These are phyloP conservation scores for Entamoeba histolytica DNA, from an alignment of 208 protist genomes.

Conservation along the genomic window DNA sequence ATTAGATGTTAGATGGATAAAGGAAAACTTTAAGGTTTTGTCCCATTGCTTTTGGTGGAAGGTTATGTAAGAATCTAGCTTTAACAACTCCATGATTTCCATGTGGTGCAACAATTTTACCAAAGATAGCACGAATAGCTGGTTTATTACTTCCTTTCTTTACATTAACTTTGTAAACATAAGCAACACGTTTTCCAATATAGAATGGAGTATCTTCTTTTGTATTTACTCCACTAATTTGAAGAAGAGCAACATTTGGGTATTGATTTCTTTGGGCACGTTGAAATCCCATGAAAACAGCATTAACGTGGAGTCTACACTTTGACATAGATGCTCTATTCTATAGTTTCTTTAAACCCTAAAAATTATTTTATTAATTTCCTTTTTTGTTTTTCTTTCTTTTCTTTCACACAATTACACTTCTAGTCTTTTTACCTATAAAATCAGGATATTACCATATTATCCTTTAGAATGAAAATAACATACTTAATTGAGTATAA, in stretches of 20 bases:
- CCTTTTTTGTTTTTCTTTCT: too few species aligned
- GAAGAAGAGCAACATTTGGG: constrained; percentile 6
- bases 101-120: constrained; percentile 75
- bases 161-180: constrained; percentile 77
- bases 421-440: too few species aligned
- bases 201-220: constrained; percentile 79
- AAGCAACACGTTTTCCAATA: constrained; percentile 85
- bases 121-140: constrained; percentile 71
- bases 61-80: constrained; percentile 76
- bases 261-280: neutral
- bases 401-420: too few species aligned
- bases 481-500: too few species aligned
- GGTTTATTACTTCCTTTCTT: constrained; percentile 32
- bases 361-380: too few species aligned
- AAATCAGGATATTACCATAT: too few species aligned
- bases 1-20: constrained; percentile 49
- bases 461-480: too few species aligned
- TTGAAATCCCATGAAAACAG: neutral
- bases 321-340: too few species aligned
- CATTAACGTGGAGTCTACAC: neutral
- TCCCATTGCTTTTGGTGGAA: constrained; percentile 77
- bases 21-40: constrained; percentile 78
- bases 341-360: too few species aligned
- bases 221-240: constrained; percentile 60
- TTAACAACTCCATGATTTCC: constrained; percentile 80